Evolutionary conservation across 2,329 filamentous ascomycete species (phyloP).

Genomic region (Parastagonospora avenae): DNA sequence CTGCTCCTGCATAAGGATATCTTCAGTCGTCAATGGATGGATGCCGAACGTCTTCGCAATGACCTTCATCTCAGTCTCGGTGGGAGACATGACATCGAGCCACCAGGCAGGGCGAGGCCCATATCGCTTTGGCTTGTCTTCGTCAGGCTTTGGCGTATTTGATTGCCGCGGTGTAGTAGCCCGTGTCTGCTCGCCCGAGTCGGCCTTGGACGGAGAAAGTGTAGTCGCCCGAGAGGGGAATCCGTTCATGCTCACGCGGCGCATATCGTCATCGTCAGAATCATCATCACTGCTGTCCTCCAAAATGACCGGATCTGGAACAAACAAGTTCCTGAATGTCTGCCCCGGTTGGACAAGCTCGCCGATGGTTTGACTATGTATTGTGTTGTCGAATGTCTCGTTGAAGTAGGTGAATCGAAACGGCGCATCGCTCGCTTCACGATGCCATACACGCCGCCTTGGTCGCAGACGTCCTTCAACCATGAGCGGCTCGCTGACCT

Average conservation of each 20-base stretch:
- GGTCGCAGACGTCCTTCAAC: constrained; percentile 88
- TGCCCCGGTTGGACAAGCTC: constrained; percentile 86
- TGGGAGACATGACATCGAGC: constrained; percentile 90
- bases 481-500: constrained; percentile 90
- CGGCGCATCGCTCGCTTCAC: constrained; percentile 84
- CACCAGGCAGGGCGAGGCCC: constrained; percentile 94
- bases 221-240: constrained; percentile 32
- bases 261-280: constrained; percentile 60
- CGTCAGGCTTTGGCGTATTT: constrained; percentile 27
- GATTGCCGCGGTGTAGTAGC: constrained; percentile 60
- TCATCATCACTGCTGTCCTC: constrained; percentile 72
- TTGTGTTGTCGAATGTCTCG: constrained; percentile 92
- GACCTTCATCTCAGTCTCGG: constrained; percentile 93
- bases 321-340: constrained; percentile 85
- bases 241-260: constrained; percentile 29
- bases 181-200: constrained; percentile 52
- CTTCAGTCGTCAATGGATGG: constrained; percentile 91
- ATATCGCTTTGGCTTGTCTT: constrained; percentile 49
- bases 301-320: constrained; percentile 72
- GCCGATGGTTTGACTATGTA: constrained; percentile 93
- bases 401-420: constrained; percentile 99
- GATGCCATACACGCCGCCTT: constrained; percentile 78
- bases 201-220: constrained; percentile 38
- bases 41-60: constrained; percentile 93
- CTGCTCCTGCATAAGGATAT: constrained; percentile 96